Base-by-base conservation (phyloP, 2,329 filamentous ascomycete genomes). In the Plenodomus biglobosus region DNA sequence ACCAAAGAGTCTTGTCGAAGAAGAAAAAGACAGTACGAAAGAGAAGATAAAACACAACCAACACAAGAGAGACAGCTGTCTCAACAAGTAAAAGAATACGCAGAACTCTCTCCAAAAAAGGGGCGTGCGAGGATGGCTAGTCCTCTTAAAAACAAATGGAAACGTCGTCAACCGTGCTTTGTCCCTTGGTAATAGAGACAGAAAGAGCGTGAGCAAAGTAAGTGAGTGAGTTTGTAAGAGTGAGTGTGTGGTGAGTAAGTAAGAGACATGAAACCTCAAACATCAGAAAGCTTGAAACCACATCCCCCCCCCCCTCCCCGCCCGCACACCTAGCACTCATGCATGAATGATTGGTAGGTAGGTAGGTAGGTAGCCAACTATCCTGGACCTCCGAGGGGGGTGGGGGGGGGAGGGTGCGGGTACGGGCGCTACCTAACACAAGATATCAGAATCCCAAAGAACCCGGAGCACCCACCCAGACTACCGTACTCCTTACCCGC, bases 41-140 rank as follows among this genome's bases (percentile, higher is more conserved):
- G n/a, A n/a, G n/a, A n/a, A n/a, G n/a, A n/a, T n/a, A n/a, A n/a
- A n/a, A n/a, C n/a, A n/a, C n/a, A n/a, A n/a, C n/a, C n/a, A 53
- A 55, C 40, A 56, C 48, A 61, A 56, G 35, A 22, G 58, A 67
- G 60, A 64, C 62, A n/a, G 63, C 56, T 59, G 64, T 60, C 64
- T 65, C 59, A 58, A n/a, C n/a, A n/a, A n/a, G n/a, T 60, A 59
- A 52, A 56, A 18, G 6, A 32, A 32, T 6, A 53, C 58, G 49
- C 51, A 60, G 55, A 59, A 44, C 27, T 32, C 48, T 36, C 46
- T 57, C 53, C n/a, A n/a, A n/a, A n/a, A n/a, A 50, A 61, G 47
- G 58, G 64, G 52, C 55, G 60, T 58, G 62, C 48, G 59, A 59
- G 45, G 54, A 56, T 50, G 15, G 6, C 5, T 20, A 40, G 20